Evolutionary conservation across 1,284 basidiomycete species (phyloP).

Genomic region (Ustilago hordei): DNA sequence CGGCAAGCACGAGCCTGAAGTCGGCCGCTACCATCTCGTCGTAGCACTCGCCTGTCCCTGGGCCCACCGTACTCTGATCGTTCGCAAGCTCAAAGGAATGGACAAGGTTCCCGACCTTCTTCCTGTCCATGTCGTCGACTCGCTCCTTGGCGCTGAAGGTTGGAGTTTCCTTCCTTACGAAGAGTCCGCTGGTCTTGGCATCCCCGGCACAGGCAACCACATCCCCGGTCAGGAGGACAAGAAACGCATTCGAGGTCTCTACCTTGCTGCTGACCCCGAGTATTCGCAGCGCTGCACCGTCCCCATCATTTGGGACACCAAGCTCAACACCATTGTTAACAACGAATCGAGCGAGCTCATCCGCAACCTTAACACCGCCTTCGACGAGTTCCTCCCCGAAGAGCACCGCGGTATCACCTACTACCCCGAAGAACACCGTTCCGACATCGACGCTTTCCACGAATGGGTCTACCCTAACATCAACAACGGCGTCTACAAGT

Average conservation of each 20-base stretch:
- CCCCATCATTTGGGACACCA: slow-evolving; percentile 95
- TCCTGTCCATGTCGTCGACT: slow-evolving; percentile 76
- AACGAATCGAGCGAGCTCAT: slow-evolving; percentile 77
- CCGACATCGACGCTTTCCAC: slow-evolving; percentile 88
- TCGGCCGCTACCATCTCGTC: slow-evolving; percentile 74
- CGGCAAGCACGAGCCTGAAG: slow-evolving; percentile 83
- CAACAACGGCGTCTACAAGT: slow-evolving; percentile 78
- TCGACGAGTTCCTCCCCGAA: slow-evolving; percentile 64
- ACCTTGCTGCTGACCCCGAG: slow-evolving; percentile 79
- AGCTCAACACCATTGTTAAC: slow-evolving; percentile 88
- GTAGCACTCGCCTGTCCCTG: slow-evolving; percentile 75
- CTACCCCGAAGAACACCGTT: slow-evolving; percentile 78
- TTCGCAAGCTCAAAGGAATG: slow-evolving; percentile 89
- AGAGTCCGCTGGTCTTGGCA: slow-evolving; percentile 41
- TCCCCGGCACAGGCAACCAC: slow-evolving; percentile 58
- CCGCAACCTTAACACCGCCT: slow-evolving; percentile 81
- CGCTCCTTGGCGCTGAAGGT: slow-evolving; percentile 83
- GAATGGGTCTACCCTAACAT: slow-evolving; percentile 77
- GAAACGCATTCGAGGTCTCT: slow-evolving; percentile 85
- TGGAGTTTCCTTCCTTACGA: slow-evolving; percentile 82
- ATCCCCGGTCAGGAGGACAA: slow-evolving; percentile 70
- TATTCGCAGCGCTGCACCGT: slow-evolving; percentile 68
- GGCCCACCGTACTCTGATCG: slow-evolving; percentile 91
- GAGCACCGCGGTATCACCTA: slow-evolving; percentile 55
- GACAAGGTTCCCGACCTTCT: slow-evolving; percentile 82